Conservation (phyloP, 2,329 filamentous ascomycete species). For the Penicillium nordicum region DNA sequence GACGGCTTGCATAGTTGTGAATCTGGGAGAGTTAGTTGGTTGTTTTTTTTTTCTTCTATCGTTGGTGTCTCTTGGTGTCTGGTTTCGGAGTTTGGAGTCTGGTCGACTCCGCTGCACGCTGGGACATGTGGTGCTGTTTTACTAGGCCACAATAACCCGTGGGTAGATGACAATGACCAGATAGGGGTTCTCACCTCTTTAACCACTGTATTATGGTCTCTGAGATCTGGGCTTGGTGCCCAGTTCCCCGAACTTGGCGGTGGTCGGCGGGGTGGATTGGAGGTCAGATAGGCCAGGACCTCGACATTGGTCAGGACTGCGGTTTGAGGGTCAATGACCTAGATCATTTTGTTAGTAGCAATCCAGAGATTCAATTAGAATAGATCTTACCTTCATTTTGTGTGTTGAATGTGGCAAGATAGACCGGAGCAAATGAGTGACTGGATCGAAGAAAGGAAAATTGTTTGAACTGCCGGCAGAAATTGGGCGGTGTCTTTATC, state of each 20-base stretch:
- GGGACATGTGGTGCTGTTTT: no score
- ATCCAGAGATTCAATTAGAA: background rate
- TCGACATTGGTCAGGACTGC: slow-evolving; percentile 46
- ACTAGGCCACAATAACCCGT: no score
- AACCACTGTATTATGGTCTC: slow-evolving; percentile 46
- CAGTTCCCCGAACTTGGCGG: slow-evolving; percentile 38
- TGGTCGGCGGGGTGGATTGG: slow-evolving; percentile 41
- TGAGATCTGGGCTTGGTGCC: slow-evolving; percentile 42
- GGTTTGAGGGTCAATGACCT: slow-evolving; percentile 46
- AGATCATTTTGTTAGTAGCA: background rate
- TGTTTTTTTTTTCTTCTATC: background rate
- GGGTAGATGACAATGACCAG: accelerated
- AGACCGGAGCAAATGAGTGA: background rate
- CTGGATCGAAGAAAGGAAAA: slow-evolving; percentile 17
- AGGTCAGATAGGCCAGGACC: slow-evolving; percentile 42
- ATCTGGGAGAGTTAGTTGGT: slow-evolving; percentile 27
- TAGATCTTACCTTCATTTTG: slow-evolving; percentile 26
- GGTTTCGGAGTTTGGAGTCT: background rate
- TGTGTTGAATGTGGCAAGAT: slow-evolving; percentile 5
- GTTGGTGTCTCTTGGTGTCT: background rate
- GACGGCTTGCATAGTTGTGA: slow-evolving; percentile 41
- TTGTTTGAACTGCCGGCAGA: slow-evolving; percentile 24
- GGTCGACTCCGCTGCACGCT: background rate
- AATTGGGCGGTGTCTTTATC: slow-evolving; percentile 15
- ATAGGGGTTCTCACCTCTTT: slow-evolving; percentile 38